Percentiles rank a stretch among this genome's conserved stretches.
Conservation (phyloP, 2,329 filamentous ascomycete genomes). For the Pseudogymnoascus sp. region DNA sequence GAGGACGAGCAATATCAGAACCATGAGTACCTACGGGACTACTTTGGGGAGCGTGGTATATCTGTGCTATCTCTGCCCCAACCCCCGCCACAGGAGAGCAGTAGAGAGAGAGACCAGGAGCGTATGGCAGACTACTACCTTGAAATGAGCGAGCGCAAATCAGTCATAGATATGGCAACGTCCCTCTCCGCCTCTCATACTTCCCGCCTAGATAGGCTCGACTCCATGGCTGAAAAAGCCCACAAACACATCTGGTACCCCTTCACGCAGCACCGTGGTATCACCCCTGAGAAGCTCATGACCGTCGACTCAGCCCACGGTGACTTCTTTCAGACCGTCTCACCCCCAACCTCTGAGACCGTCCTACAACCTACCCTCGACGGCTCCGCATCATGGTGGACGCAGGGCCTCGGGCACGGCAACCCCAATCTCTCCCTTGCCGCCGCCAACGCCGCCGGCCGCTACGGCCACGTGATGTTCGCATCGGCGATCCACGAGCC, state of each 20-base stretch:
- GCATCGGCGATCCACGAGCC: conserved; percentile 72
- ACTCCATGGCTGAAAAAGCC: conserved; percentile 53
- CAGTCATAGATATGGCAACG: conserved; percentile 38
- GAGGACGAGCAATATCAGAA: conserved; percentile 58
- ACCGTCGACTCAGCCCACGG: conserved; percentile 74
- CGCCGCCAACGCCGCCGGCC: conserved; percentile 71
- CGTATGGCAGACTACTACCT: conserved; percentile 59
- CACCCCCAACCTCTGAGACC: conserved; percentile 4
- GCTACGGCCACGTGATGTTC: conserved; percentile 87
- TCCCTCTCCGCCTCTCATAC: conserved; percentile 45
- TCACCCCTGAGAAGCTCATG: conserved; percentile 54
- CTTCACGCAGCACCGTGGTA: conserved; percentile 68
- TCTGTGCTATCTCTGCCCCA: conserved; percentile 45
- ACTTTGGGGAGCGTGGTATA: conserved; percentile 55
- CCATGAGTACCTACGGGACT: conserved; percentile 55
- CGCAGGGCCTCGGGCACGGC: conserved; percentile 74
- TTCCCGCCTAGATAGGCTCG: conserved; percentile 47
- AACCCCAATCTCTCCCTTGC: conserved; percentile 63
- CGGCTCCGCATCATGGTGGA: conserved; percentile 87
- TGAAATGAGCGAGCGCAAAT: conserved; percentile 31
- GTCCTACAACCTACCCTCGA: conserved; percentile 63
- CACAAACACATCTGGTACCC: conserved; percentile 71
- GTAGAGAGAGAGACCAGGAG: conserved; percentile 40
- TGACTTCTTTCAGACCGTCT: conserved; percentile 62
- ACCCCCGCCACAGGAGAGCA: conserved; percentile 40